A percentile compares a stretch with the other conserved stretches of the same genome.
Evolutionary conservation across 2,329 filamentous ascomycete species (phyloP).

Genomic region (Fusarium paranaense): DNA sequence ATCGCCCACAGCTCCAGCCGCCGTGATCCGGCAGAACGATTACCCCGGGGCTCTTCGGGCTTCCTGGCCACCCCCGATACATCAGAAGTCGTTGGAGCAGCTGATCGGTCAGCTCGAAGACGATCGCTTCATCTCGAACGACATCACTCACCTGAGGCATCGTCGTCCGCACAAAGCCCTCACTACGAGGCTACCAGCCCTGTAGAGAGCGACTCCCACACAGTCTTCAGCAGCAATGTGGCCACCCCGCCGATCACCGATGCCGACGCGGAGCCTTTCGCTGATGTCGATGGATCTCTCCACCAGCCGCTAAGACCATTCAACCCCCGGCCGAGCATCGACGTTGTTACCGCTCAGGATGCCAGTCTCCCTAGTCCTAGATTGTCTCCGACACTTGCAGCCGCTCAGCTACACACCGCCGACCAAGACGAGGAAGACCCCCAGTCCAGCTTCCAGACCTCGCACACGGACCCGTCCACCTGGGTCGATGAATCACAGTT

Average conservation of each 20-base stretch:
- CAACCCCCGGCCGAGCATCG: conserved; percentile 66
- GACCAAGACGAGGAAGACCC: conserved; percentile 58
- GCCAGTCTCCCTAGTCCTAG: conserved; percentile 95
- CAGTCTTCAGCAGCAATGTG: conserved; percentile 71
- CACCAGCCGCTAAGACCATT: conserved; percentile 59
- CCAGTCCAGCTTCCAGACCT: conserved; percentile 48
- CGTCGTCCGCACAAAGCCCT: conserved; percentile 51
- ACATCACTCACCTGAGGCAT: conserved; percentile 59
- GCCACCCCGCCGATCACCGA: conserved; percentile 83
- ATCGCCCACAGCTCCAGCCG: conserved; percentile 45
- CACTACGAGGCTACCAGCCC: conserved; percentile 64
- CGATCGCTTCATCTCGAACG: conserved; percentile 57
- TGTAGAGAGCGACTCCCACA: conserved; percentile 66
- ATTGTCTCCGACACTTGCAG: conserved; percentile 89
- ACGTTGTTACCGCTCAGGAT: conserved; percentile 82
- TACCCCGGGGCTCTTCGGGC: conserved; percentile 41
- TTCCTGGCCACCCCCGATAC: conserved; percentile 70
- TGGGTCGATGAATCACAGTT: conserved; percentile 58
- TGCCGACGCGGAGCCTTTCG: conserved; percentile 73
- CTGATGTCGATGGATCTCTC: conserved; percentile 62
- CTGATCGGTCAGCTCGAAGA: conserved; percentile 53
- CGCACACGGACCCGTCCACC: conserved; percentile 44
- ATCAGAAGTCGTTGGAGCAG: conserved; percentile 55
- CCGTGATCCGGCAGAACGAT: conserved; percentile 42
- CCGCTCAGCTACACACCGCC: conserved; percentile 65